Base-by-base conservation (phyloP, 306 rosid species). In the Spatholobus suberectus region DNA sequence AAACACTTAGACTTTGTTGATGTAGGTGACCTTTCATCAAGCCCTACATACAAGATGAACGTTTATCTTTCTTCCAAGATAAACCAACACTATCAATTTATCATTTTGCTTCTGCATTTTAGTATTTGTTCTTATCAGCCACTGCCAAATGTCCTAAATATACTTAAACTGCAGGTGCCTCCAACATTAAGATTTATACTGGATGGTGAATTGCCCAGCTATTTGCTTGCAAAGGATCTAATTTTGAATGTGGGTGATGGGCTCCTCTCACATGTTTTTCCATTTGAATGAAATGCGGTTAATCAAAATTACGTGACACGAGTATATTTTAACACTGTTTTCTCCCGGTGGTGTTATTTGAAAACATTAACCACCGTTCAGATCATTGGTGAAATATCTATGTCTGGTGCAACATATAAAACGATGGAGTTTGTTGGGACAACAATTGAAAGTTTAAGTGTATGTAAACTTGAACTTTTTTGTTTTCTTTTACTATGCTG, bases 321-420 rank as follows among this genome's bases (percentile, higher is more conserved):
- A 34, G 35, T 65, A 73, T 9, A 43, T 65, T 14, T 54, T 54
- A 80, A 21, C 72, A 38, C 58, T 49, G 1, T 76, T 47, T 29
- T 79, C 40, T 13, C 6, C 70, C 11, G 21, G 35, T 54, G 79
- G 51, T 77, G 52, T 43, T 61, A 41, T 77, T 41, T 49, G 68
- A 32, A 75, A 79, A 47, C 71, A 38, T 59, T 75, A n/a, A 34
- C 51, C 29, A 32, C 23, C 41, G 13, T 81, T 70, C 89, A 94
- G 98, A 89, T 94, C 62, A 92, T 94, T 77, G 98, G 98, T 44
- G 97, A 94, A 89, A 94, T 94, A 77, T 89, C 94, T 70, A 87
- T 94, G 85, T 81, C 97, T 81, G 98, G 98, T 77, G 97, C 94
- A 44, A 94, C 98, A 63, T 91, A 94, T 43, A 94, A 94, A 82